Conservation (phyloP, 768 basidiomycete species). For the Boletus sensibilis region DNA sequence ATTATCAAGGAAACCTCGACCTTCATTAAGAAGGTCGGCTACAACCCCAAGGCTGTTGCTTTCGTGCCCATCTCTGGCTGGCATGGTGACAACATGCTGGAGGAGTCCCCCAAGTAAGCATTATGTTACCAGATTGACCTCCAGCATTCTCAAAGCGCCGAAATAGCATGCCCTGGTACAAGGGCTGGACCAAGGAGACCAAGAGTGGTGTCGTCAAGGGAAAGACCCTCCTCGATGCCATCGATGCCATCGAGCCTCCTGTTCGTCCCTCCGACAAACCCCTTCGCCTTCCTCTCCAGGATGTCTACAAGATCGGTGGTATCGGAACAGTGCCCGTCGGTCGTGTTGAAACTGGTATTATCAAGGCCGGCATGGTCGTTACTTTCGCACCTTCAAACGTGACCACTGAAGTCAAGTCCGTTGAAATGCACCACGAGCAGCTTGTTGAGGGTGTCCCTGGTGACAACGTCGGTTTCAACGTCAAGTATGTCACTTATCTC, state of each 20-base stretch:
- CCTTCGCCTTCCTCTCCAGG: slow-evolving; percentile 99
- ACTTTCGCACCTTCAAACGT: slow-evolving; percentile 96
- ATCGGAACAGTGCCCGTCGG: slow-evolving; percentile 99
- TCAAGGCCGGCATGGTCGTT: slow-evolving; percentile 99
- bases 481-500: slow-evolving; percentile 60
- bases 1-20: slow-evolving; percentile 96
- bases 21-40: slow-evolving; percentile 99
- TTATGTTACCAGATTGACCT: not conserved
- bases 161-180: slow-evolving; percentile 96
- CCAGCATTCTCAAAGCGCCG: slow-evolving; percentile 16
- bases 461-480: slow-evolving; percentile 99
- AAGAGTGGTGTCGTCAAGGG: slow-evolving; percentile 94
- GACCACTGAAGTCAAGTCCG: slow-evolving; percentile 99
- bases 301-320: slow-evolving; percentile 99
- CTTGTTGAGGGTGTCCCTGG: slow-evolving; percentile 92
- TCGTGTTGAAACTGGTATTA: slow-evolving; percentile 99
- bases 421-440: slow-evolving; percentile 99
- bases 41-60: slow-evolving; percentile 97
- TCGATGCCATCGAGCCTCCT: slow-evolving; percentile 99
- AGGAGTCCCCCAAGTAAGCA: slow-evolving; percentile 90
- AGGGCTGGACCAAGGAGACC: slow-evolving; percentile 98
- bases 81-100: slow-evolving; percentile 99
- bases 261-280: slow-evolving; percentile 97
- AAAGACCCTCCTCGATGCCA: slow-evolving; percentile 99
- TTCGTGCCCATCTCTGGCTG: slow-evolving; percentile 99